These are phyloP conservation scores for Plasmodium gaboni DNA, from an alignment of 169 alveolate genomes.

Conservation along the genomic window DNA sequence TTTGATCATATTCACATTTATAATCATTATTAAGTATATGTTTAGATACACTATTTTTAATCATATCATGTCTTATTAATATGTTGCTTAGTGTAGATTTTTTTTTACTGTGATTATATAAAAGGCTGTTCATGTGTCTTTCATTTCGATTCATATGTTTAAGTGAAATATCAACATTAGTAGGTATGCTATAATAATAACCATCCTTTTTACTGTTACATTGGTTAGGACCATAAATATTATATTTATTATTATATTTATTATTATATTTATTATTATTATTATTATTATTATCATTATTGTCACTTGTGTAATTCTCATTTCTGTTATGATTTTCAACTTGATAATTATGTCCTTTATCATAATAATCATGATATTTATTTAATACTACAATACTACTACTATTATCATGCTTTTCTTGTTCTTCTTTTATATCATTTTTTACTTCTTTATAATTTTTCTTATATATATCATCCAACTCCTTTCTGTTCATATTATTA, in stretches of 20 bases:
- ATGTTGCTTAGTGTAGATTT: background rate
- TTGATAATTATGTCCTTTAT: too few relatives aligned
- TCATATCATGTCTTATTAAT: slow-evolving; percentile 2
- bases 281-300: too few relatives aligned
- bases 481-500: background rate
- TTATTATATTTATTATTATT: too few relatives aligned
- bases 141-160: background rate
- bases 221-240: background rate
- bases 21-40: background rate
- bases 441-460: background rate
- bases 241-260: background rate
- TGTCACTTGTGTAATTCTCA: too few relatives aligned
- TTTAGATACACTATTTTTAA: background rate
- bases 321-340: too few relatives aligned
- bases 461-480: background rate
- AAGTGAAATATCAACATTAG: background rate
- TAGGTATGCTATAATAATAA: background rate
- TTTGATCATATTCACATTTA: background rate
- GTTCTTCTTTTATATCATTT: background rate
- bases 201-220: background rate
- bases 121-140: background rate
- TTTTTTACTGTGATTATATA: background rate
- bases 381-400: too few relatives aligned
- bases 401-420: background rate
- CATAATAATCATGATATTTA: too few relatives aligned